Evolutionary conservation across 2,329 filamentous ascomycete species (phyloP).

Genomic region (Colletotrichum sp.): DNA sequence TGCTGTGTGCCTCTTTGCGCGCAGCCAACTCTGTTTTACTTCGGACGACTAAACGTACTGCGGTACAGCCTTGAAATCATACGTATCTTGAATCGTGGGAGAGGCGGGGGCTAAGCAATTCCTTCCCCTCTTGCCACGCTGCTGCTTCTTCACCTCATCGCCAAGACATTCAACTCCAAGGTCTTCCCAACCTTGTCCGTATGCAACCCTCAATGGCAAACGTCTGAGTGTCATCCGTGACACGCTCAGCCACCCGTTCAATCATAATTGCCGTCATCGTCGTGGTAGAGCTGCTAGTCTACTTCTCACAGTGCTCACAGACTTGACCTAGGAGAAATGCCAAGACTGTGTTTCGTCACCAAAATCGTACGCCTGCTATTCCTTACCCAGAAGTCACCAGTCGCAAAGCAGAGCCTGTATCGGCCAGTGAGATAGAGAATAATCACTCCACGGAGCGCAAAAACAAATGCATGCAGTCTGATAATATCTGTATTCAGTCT

Average conservation of each 20-base stretch:
- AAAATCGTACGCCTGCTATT: background rate
- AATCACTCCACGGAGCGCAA: background rate
- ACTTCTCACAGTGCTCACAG: background rate
- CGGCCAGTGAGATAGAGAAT: background rate
- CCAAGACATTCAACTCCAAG: background rate
- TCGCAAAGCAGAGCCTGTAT: background rate
- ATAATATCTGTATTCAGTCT: conserved; percentile 16
- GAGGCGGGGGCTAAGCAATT: background rate
- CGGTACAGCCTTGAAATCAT: background rate
- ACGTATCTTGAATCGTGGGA: background rate
- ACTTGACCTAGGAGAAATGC: background rate
- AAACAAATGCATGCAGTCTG: background rate
- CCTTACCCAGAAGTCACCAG: background rate
- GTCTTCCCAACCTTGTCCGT: background rate
- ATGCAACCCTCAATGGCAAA: background rate
- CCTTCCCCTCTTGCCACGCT: background rate
- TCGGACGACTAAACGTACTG: background rate
- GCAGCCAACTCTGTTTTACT: background rate
- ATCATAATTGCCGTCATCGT: background rate
- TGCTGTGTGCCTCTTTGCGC: background rate
- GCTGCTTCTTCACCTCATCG: background rate
- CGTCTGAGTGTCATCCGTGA: background rate
- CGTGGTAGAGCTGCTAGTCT: background rate
- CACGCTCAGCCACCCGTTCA: background rate
- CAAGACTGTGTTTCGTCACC: background rate